These are phyloP conservation scores for Carex scoparia DNA, from an alignment of 176 grass and related monocot species.

Conservation along the genomic window DNA sequence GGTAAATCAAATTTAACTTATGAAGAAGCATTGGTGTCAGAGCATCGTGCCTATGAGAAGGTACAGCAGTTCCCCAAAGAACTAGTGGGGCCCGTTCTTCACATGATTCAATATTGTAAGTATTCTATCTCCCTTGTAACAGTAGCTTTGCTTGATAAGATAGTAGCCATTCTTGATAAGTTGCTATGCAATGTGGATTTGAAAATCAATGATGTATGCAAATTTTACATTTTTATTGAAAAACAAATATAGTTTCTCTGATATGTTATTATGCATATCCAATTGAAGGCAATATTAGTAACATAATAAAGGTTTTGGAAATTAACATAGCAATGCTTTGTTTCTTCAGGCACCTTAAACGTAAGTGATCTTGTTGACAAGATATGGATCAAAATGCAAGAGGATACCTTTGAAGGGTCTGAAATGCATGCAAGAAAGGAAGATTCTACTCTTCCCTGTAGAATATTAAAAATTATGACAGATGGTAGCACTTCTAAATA, in stretches of 20 bases:
- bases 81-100: constrained; percentile 57
- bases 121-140: constrained; percentile 21
- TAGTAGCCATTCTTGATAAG: constrained; percentile 9
- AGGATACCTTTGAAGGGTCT: constrained; percentile 64
- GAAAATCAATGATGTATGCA: background rate
- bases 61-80: constrained; percentile 68
- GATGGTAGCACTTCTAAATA: constrained; percentile 39
- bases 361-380: constrained; percentile 65
- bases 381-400: constrained; percentile 47
- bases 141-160: constrained; percentile 13
- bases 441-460: constrained; percentile 50
- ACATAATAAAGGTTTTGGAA: background rate
- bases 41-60: constrained; percentile 61
- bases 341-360: constrained; percentile 59
- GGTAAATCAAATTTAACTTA: constrained; percentile 88
- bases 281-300: background rate
- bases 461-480: constrained; percentile 60
- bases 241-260: background rate
- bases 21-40: constrained; percentile 82
- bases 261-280: background rate
- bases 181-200: background rate
- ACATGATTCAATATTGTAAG: constrained; percentile 81
- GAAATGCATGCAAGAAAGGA: constrained; percentile 65
- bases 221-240: background rate
- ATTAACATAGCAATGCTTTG: background rate